phyloP scores from a whole-genome alignment of 805 yeast species.

The Candida ficus region DNA sequence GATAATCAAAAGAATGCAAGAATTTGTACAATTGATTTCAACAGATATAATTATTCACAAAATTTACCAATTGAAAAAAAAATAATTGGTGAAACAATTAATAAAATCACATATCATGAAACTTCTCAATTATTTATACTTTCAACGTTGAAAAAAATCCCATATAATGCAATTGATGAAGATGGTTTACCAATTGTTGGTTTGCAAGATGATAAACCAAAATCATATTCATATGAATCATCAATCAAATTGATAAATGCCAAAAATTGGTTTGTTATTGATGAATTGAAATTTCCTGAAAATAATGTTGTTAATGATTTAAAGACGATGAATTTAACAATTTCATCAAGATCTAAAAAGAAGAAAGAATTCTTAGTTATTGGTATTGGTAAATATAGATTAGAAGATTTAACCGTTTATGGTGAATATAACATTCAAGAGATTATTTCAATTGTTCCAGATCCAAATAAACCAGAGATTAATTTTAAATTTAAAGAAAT shows the following conservation, averaged over 20 bases:
- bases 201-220: constrained; percentile 40
- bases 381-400: constrained; percentile 73
- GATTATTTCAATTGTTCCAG: constrained; percentile 80
- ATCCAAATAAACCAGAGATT: constrained; percentile 81
- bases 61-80: constrained; percentile 53
- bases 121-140: constrained; percentile 55
- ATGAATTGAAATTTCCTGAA: constrained; percentile 57
- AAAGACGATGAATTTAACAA: constrained; percentile 31
- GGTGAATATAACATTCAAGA: constrained; percentile 77
- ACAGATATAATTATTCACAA: constrained; percentile 44
- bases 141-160: constrained; percentile 53
- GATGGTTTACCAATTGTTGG: constrained; percentile 66
- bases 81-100: constrained; percentile 55
- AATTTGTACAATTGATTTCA: constrained; percentile 28
- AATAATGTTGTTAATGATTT: constrained; percentile 50
- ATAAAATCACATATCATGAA: constrained; percentile 65
- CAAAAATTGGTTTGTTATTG: constrained; percentile 66
- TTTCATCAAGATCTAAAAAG: constrained; percentile 33
- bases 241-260: constrained; percentile 66
- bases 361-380: constrained; percentile 65
- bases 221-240: constrained; percentile 56
- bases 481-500: constrained; percentile 71
- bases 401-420: constrained; percentile 75
- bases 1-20: constrained; percentile 69
- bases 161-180: constrained; percentile 66